Evolutionary conservation across 2,329 filamentous ascomycete species (phyloP).

Genomic region (Alternaria novae-zelandiae): DNA sequence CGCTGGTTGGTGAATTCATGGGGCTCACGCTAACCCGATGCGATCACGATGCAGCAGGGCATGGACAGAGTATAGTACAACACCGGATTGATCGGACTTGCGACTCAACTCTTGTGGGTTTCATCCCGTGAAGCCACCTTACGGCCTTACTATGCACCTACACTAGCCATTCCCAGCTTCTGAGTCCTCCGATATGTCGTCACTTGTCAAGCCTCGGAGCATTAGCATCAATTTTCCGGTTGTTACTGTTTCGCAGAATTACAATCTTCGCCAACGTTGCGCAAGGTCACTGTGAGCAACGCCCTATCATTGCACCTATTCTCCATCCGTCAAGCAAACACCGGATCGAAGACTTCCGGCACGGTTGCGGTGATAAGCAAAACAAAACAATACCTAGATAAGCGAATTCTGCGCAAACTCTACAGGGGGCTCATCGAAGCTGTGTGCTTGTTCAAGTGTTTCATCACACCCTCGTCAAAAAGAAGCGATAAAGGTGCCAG

Average conservation of each 20-base stretch:
- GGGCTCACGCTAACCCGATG: neutral
- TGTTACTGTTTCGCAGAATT: too few species aligned
- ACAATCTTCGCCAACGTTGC: too few species aligned
- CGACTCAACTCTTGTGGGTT: neutral
- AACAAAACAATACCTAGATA: constrained; percentile 1
- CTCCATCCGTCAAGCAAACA: constrained; percentile 21
- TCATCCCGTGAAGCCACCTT: neutral
- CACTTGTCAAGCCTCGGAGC: too few species aligned
- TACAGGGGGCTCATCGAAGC: neutral
- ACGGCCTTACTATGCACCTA: neutral
- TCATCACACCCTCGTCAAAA: constrained; percentile 1
- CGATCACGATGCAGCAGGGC: constrained; percentile 1
- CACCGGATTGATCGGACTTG: neutral
- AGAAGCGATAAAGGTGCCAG: constrained; percentile 11
- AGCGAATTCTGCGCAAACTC: neutral
- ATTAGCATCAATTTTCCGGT: too few species aligned
- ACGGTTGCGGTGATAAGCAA: constrained; percentile 16
- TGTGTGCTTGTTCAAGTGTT: constrained; percentile 8
- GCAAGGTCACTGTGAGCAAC: too few species aligned
- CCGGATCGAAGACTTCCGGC: constrained; percentile 6
- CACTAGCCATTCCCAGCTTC: neutral
- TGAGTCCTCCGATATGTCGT: too few species aligned
- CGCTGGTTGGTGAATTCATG: constrained; percentile 7
- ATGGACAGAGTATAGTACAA: neutral
- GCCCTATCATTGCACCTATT: neutral